Conservation (phyloP, 371 early-diverging fungal species). For the Actinomucor elegans region DNA sequence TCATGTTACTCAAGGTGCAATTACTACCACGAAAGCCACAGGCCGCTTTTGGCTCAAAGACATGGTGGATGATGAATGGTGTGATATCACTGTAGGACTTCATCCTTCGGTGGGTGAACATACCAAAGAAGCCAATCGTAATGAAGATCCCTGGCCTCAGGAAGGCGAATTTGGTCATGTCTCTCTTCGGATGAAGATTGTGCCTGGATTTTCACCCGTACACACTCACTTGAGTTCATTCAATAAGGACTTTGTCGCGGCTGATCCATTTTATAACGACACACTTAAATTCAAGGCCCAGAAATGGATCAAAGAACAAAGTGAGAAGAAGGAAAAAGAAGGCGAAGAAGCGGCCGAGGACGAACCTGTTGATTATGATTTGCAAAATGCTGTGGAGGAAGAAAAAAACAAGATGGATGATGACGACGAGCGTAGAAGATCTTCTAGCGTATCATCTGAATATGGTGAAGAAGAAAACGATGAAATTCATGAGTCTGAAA, state of each 20-base stretch:
- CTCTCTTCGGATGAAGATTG: conserved; percentile 24
- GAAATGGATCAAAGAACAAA: conserved; percentile 35
- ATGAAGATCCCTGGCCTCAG: conserved; percentile 33
- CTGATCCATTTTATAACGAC: conserved; percentile 37
- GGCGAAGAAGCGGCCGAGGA: neutral
- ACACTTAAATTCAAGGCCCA: conserved; percentile 27
- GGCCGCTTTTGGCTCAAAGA: conserved; percentile 43
- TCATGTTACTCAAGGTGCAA: conserved; percentile 29
- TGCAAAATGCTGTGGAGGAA: conserved; percentile 12
- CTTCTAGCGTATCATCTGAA: conserved; percentile 24
- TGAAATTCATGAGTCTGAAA: conserved; percentile 10
- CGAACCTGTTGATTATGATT: conserved; percentile 8
- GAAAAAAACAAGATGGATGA: conserved; percentile 5
- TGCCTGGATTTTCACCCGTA: conserved; percentile 43
- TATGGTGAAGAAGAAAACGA: conserved; percentile 24
- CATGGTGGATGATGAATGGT: conserved; percentile 32
- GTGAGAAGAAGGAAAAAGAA: conserved; percentile 2
- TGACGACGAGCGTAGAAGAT: neutral
- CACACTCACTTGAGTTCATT: conserved; percentile 36
- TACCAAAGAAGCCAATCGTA: conserved; percentile 36
- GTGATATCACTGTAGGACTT: conserved; percentile 28
- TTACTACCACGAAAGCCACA: conserved; percentile 23
- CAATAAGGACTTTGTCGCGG: conserved; percentile 36
- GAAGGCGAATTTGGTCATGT: conserved; percentile 28
- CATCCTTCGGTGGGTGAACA: conserved; percentile 17